These are phyloP conservation scores for Solanum ossicruentum DNA, from an alignment of 257 asterid genomes.

Conservation along the genomic window DNA sequence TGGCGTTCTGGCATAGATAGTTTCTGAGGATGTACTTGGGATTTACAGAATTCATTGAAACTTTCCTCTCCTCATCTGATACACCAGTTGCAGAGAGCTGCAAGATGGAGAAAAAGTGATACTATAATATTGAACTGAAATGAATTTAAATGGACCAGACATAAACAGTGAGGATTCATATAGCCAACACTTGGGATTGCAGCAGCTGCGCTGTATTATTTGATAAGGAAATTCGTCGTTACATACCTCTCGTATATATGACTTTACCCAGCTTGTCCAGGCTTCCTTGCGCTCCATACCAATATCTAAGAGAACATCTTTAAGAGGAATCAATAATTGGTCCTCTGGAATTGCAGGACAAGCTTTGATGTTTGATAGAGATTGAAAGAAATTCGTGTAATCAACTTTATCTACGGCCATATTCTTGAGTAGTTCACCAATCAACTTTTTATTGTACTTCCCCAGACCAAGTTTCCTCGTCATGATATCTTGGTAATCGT, in stretches of 20 bases:
- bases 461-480: slow-evolving; percentile 81
- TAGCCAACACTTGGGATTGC: neutral
- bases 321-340: slow-evolving; percentile 64
- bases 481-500: slow-evolving; percentile 87
- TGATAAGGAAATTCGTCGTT: neutral
- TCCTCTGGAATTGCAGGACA: slow-evolving; percentile 48
- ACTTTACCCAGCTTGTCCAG: slow-evolving; percentile 81
- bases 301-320: slow-evolving; percentile 77
- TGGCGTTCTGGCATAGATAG: slow-evolving; percentile 90
- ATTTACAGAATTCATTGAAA: slow-evolving; percentile 72
- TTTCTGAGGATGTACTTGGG: slow-evolving; percentile 84
- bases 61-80: slow-evolving; percentile 63
- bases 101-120: neutral
- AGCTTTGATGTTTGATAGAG: slow-evolving; percentile 75
- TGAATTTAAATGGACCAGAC: neutral
- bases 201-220: neutral
- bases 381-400: slow-evolving; percentile 94
- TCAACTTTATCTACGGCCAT: slow-evolving; percentile 96
- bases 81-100: slow-evolving; percentile 56
- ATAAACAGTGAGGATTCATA: neutral
- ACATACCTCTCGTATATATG: slow-evolving; percentile 70
- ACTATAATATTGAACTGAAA: neutral
- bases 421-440: slow-evolving; percentile 80
- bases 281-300: slow-evolving; percentile 92
- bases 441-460: slow-evolving; percentile 77